Conservation (phyloP, 257 asterid genomes). For the Solanum chiquidenum region DNA sequence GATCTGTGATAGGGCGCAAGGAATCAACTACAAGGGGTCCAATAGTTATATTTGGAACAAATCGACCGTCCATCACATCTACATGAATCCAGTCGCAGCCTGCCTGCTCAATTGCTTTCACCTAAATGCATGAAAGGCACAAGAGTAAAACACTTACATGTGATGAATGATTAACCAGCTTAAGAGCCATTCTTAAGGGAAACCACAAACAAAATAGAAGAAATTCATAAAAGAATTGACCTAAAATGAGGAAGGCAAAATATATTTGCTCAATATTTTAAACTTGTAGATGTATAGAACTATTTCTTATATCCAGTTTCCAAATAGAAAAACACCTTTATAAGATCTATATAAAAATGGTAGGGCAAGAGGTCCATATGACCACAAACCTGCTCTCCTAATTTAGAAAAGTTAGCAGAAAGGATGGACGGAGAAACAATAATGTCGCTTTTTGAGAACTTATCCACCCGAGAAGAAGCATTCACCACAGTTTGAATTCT, state of each 20-base stretch:
- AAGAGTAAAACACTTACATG: not conserved
- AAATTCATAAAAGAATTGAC: not conserved
- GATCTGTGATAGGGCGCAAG: slow-evolving; percentile 91
- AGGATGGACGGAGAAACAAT: slow-evolving; percentile 97
- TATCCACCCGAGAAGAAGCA: slow-evolving; percentile 89
- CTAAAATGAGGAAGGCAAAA: not conserved
- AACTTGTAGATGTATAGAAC: not conserved
- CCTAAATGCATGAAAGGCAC: slow-evolving; percentile 32
- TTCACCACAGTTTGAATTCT: slow-evolving; percentile 48
- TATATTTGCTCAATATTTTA: not conserved
- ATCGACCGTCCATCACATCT: slow-evolving; percentile 98
- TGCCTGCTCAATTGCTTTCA: slow-evolving; percentile 94
- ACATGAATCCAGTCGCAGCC: slow-evolving; percentile 99
- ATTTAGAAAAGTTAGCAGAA: slow-evolving; percentile 85
- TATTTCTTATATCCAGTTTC: not conserved
- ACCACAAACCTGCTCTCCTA: slow-evolving; percentile 87
- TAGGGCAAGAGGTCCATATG: not conserved
- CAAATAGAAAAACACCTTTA: not conserved
- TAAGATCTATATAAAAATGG: not conserved
- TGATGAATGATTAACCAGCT: not conserved
- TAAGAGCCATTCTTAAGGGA: not conserved
- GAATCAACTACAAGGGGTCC: slow-evolving; percentile 95
- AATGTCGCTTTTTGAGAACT: slow-evolving; percentile 76
- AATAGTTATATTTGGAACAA: slow-evolving; percentile 94
- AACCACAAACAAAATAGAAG: not conserved